Base-by-base conservation (phyloP, 2,329 filamentous ascomycete genomes). In the Pseudogymnoascus sp. region DNA sequence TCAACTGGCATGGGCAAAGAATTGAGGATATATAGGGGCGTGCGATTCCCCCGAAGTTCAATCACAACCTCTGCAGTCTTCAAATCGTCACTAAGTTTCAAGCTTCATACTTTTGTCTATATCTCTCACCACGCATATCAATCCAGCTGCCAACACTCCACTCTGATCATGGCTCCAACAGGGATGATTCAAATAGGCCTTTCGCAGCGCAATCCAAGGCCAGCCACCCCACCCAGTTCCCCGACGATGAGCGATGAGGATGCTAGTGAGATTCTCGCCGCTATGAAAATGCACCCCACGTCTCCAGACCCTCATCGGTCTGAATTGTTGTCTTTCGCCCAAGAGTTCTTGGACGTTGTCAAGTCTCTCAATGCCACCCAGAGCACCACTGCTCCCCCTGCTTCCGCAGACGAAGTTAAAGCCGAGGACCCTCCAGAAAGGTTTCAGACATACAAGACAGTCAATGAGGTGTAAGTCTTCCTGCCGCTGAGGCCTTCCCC, bases 401-500 rank as follows among this genome's bases (percentile, higher is more conserved):
- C 64, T 35, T 13, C 58, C 31, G 35, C 36, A 48, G 59, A 48
- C 36, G 37, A 59, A 59, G 31, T 21, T 21, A 31, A 29, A 45
- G 27, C 29, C 10, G 10, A 31, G 27, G 27, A 21, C 12, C 29
- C 21, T 10, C 18, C 7, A 59, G 21, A 39, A 21, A 21, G 21
- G 21, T 21, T 21, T 21, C 21, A 21, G 25, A 29, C n/a, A 59
- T 36, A 59, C 33, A 60, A 48, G 15, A 40, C 9, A 60, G 61
- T 66, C 35, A 64, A 65, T 62, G 60, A 69, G 63, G 48, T 69
- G 59, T 69, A 59, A 12, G 62, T 65, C 45, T 65, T 58, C 42
- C 4, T 12, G 15, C 10, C n/a, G 2, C 33, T 62, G 10, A 25
- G 61, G 29, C 45, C 9, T 31, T 60, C 6, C 59, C 8, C 10